Conservation (phyloP, 768 basidiomycete genomes). For the Crassisporium funariophilum region DNA sequence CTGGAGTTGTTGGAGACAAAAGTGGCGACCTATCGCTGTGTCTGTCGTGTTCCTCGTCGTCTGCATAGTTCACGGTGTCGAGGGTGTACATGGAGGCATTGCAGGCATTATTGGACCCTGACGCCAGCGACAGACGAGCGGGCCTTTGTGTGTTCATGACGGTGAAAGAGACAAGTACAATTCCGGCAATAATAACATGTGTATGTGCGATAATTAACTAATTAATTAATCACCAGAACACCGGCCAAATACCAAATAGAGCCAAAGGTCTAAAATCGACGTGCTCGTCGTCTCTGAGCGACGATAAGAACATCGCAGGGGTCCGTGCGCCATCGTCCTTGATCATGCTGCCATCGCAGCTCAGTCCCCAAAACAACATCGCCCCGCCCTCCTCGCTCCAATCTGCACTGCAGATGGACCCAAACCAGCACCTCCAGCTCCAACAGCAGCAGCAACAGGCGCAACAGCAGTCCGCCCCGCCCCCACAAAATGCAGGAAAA, state of each 20-base stretch:
- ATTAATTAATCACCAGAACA: slow-evolving; percentile 32
- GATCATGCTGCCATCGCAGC: slow-evolving; percentile 40
- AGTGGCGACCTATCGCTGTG: slow-evolving; percentile 44
- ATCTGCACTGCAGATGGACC: slow-evolving; percentile 71
- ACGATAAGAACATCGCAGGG: slow-evolving; percentile 30
- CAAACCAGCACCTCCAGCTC: slow-evolving; percentile 51
- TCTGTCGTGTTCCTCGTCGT: slow-evolving; percentile 25
- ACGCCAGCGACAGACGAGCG: slow-evolving; percentile 15
- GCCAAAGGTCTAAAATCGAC: slow-evolving; percentile 20
- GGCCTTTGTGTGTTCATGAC: slow-evolving; percentile 17
- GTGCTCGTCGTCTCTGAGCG: slow-evolving; percentile 32
- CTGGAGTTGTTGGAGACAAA: slow-evolving; percentile 42
- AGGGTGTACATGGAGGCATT: slow-evolving; percentile 61
- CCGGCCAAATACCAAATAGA: slow-evolving; percentile 34
- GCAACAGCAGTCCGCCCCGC: slow-evolving; percentile 32
- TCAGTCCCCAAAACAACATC: slow-evolving; percentile 30
- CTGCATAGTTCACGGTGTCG: slow-evolving; percentile 48
- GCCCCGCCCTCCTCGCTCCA: slow-evolving; percentile 53
- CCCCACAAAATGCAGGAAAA: slow-evolving; percentile 40
- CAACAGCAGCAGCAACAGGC: slow-evolving; percentile 42
- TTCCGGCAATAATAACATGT: not conserved
- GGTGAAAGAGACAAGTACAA: slow-evolving; percentile 6
- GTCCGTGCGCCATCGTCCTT: slow-evolving; percentile 9
- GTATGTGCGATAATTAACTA: slow-evolving; percentile 16
- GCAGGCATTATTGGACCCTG: too few relatives aligned